Percentiles rank a stretch among this genome's conserved stretches.
phyloP scores from a whole-genome alignment of 2,329 filamentous ascomycete genomes.

The Cercospora zeina region DNA sequence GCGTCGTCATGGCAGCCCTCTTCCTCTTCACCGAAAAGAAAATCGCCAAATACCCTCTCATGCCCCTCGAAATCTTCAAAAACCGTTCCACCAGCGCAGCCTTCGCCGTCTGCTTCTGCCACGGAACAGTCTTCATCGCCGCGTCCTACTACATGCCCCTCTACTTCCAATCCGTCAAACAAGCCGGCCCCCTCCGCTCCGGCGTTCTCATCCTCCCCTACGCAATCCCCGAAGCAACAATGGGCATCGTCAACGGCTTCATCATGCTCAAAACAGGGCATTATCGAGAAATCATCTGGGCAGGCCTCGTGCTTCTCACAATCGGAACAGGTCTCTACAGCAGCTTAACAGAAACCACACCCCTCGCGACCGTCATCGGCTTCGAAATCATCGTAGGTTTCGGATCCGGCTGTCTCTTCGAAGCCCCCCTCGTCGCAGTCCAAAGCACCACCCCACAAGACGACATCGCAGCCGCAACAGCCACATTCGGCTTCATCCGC shows the following conservation, averaged over 20 bases:
- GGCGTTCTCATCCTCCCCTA: conserved; percentile 64
- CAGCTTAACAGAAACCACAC: conserved; percentile 37
- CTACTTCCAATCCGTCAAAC: conserved; percentile 69
- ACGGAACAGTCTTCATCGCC: conserved; percentile 60
- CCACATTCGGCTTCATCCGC: conserved; percentile 53
- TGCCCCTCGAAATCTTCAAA: conserved; percentile 64
- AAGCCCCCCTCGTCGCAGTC: conserved; percentile 58
- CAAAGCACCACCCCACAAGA: conserved; percentile 52
- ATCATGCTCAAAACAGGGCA: conserved; percentile 54
- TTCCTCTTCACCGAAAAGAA: conserved; percentile 65
- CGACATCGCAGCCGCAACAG: conserved; percentile 55
- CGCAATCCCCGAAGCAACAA: conserved; percentile 48
- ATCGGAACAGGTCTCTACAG: conserved; percentile 54
- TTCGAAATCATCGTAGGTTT: conserved; percentile 55
- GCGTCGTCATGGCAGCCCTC: conserved; percentile 49
- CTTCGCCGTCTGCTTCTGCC: conserved; percentile 52
- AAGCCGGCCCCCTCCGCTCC: conserved; percentile 61
- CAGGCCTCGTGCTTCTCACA: conserved; percentile 46
- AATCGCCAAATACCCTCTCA: conserved; percentile 66
- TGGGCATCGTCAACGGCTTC: conserved; percentile 51
- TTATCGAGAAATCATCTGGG: conserved; percentile 51
- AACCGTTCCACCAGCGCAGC: conserved; percentile 58
- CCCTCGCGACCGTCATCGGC: conserved; percentile 39
- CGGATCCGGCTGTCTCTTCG: conserved; percentile 56
- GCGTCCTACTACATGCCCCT: conserved; percentile 71